Evolutionary conservation across 768 basidiomycete genomes (phyloP).

Genomic region (Chalciporus sphaerocephalus): DNA sequence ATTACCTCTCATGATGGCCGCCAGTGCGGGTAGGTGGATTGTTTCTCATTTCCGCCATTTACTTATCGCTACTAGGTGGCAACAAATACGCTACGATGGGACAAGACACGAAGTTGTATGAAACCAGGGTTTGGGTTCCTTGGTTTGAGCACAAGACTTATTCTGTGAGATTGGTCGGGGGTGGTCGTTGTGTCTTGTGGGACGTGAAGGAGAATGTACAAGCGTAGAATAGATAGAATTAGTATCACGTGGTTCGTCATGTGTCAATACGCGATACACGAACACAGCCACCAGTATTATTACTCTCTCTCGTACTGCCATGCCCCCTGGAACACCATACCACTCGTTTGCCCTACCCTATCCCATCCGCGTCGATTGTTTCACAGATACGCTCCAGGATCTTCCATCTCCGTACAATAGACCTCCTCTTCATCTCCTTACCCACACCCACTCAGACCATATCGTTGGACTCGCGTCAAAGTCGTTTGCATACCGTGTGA

Average conservation of each 20-base stretch:
- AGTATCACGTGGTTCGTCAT: neutral
- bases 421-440: conserved; percentile 65
- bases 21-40: conserved; percentile 8
- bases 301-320: conserved; percentile 22
- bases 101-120: conserved; percentile 7
- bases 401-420: conserved; percentile 31
- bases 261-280: neutral
- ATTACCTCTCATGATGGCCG: conserved; percentile 8
- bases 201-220: conserved; percentile 14
- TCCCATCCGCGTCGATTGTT: conserved; percentile 82
- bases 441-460: conserved; percentile 90
- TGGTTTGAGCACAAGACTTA: conserved; percentile 19
- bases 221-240: conserved; percentile 1
- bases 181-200: conserved; percentile 12
- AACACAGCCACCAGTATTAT: neutral
- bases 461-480: conserved; percentile 70
- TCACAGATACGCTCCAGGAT: conserved; percentile 44
- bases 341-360: conserved; percentile 76
- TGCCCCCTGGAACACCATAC: conserved; percentile 78
- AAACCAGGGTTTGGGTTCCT: conserved; percentile 20
- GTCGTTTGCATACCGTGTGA: conserved; percentile 65
- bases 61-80: conserved; percentile 2
- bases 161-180: conserved; percentile 13
- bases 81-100: conserved; percentile 6
- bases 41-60: neutral